These are phyloP conservation scores for Mollisia scopiformis DNA, from an alignment of 2,329 filamentous ascomycete genomes.

Conservation along the genomic window DNA sequence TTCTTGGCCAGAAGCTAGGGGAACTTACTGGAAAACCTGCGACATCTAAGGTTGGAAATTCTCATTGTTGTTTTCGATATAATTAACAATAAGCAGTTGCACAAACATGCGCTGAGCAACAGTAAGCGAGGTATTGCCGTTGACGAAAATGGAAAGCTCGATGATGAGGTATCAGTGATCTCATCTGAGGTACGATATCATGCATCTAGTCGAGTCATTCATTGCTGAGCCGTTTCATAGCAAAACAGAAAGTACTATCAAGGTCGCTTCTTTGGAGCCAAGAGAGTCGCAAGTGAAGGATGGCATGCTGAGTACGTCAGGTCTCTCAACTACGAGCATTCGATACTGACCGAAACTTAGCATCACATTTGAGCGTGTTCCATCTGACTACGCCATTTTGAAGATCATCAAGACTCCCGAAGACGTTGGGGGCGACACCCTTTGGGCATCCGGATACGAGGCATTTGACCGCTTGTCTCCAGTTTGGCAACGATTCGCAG, in stretches of 20 bases:
- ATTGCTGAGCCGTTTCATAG: not conserved
- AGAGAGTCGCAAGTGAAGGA: constrained; percentile 48
- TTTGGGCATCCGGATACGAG: constrained; percentile 55
- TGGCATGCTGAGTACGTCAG: constrained; percentile 50
- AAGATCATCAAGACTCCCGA: constrained; percentile 50
- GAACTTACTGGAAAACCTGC: constrained; percentile 42
- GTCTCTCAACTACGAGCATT: constrained; percentile 15
- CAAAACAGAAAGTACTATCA: constrained; percentile 39
- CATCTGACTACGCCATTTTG: constrained; percentile 55
- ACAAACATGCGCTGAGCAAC: constrained; percentile 58
- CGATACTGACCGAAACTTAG: constrained; percentile 39
- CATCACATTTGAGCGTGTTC: constrained; percentile 54
- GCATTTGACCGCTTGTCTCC: constrained; percentile 57
- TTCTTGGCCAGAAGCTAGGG: constrained; percentile 48
- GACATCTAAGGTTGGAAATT: constrained; percentile 15
- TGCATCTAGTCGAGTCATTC: not conserved
- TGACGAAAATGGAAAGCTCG: constrained; percentile 53
- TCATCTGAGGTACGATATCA: constrained; percentile 45
- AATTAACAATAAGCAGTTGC: constrained; percentile 45
- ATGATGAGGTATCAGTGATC: constrained; percentile 59
- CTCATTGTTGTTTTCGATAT: constrained; percentile 17
- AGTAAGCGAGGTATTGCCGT: constrained; percentile 47
- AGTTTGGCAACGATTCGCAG: constrained; percentile 27
- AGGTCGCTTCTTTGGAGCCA: constrained; percentile 53
- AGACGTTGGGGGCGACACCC: constrained; percentile 45